Base-by-base conservation (phyloP, 2,329 filamentous ascomycete genomes). In the Paecilomyces formosus region DNA sequence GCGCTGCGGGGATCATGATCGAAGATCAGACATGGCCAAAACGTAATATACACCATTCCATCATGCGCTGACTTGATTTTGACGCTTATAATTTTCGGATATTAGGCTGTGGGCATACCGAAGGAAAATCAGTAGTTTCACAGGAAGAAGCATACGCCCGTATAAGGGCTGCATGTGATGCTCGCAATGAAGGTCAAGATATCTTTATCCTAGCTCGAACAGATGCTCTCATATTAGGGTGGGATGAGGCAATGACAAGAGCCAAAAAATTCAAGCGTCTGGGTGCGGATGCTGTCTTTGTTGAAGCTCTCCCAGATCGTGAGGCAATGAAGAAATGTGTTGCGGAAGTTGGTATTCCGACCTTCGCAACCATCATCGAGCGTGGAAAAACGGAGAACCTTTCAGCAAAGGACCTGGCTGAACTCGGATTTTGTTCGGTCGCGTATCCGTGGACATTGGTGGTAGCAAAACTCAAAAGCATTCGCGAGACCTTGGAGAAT, bases 11-110 rank as follows among this genome's bases (percentile, higher is more conserved):
- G 0, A 59, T 74, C 12, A 75, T 74, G 76, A 78, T 81, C 57
- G 78, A 80, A 58, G 77, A 80, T 57, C 78, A 80, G 60, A 78
- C 75, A 0, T 81, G 78, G 78, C 78, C 78, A 6, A 80, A 81
- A 58, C 65, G 78, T 80, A 57, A 62, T 31, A 39, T 22, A 49
- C 33, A 15, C n/a, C 12, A 15, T 15, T 39, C 12, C 12, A 5
- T 5, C 12, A 39, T 15, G 15, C 11, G 4, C 11, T n/a, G 1
- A 3, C 2, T 39, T 1, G 8, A 39, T 15, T 13, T 13, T 15
- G 33, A 2, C 33, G 12, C 33, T 5, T 15, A 39, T 39, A 13
- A 5, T 13, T 15, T 4, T 35, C n/a, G 31, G 31, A 35, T 9
- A 24, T 7, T 57, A 78, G 74, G 74, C n/a, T 78, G 75, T 45